Evolutionary conservation across 1,284 basidiomycete genomes (phyloP), one percentile per base, ranked within the genome.

Genomic region (Irpex sp.): DNA sequence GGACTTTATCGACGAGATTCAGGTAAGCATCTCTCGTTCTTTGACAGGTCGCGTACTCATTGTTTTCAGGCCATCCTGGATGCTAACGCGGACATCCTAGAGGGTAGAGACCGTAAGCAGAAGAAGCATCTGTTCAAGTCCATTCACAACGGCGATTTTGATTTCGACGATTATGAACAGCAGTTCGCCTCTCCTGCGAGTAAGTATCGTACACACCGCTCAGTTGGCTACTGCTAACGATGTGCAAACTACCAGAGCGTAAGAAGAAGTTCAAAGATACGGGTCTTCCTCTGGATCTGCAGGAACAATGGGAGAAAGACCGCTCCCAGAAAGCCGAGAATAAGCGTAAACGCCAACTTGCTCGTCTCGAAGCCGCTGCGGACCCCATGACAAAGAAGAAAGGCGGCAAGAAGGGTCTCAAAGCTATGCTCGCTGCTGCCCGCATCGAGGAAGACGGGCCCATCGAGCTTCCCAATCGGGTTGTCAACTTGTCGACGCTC

Each of bases 291-390:
- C 72, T 78, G 1, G 83, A 89, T 7, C 80, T 97, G 1, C 82
- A 82, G 64, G 83, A 77, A 0, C 90, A 89, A 66, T 97, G 94
- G 94, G 83, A 87, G 63, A 83, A 83, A 59, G 95, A 97, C 71
- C 89, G 93, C 1, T 77, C 80, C 60, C 90, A 88, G 76, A 97
- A 97, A 75, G 93, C 93, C 0, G 87, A 87, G 63, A 77, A 81
- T 72, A 96, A 94, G 73, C 81, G 79, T 3, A 80, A 83, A 46
- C 86, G 93, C 3, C 83, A 81, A 1, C 76, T 84, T 2, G 85
- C 82, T 1, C 82, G 83, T 31, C 76, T 88, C 13, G 79, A 84
- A 57, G 72, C 73, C 0, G 86, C 84, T 5, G 76, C 82, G 0
- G 87, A 91, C 71, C 84, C 85, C 1, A 69, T 87, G 37, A 70